Evolutionary conservation across 805 yeast species (phyloP).

Genomic region (Pichia exigua): DNA sequence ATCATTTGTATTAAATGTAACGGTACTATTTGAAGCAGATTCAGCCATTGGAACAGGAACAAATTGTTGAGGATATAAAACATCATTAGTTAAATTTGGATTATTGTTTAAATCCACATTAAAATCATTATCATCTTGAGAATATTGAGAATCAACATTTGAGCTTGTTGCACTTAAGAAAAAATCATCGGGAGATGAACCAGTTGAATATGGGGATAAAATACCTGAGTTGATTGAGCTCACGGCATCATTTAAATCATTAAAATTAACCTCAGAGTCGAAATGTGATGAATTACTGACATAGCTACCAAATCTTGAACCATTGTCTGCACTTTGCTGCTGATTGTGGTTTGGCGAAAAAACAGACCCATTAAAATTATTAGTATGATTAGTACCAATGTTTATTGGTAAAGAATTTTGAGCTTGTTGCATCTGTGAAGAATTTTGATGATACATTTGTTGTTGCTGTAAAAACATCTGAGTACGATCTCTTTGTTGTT

Average conservation of each 20-base stretch:
- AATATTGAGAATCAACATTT: slow-evolving; percentile 14
- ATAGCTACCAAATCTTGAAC: slow-evolving; percentile 15
- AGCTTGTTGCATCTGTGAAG: slow-evolving; percentile 1
- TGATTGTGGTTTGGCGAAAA: neutral
- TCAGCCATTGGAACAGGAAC: slow-evolving; percentile 24
- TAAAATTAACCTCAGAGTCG: slow-evolving; percentile 23
- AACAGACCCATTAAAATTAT: neutral
- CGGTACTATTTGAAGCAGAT: slow-evolving; percentile 24
- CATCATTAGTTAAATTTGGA: slow-evolving; percentile 7
- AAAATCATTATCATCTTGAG: slow-evolving; percentile 9
- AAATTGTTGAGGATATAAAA: slow-evolving; percentile 11
- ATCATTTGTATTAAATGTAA: slow-evolving; percentile 19
- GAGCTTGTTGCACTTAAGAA: slow-evolving; percentile 17
- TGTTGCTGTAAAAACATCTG: slow-evolving; percentile 7
- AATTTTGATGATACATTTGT: slow-evolving; percentile 8
- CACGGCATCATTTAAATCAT: slow-evolving; percentile 26
- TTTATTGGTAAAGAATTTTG: neutral
- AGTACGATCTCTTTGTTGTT: slow-evolving; percentile 3
- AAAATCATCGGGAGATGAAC: slow-evolving; percentile 32
- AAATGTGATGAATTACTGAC: slow-evolving; percentile 15
- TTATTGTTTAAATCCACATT: slow-evolving; percentile 6
- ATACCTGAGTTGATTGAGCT: slow-evolving; percentile 25
- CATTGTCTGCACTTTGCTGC: neutral
- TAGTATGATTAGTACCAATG: slow-evolving; percentile 1
- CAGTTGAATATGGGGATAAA: slow-evolving; percentile 29